Evolutionary conservation across 331 rosid species (phyloP).

Genomic region (Quercus tomentella): DNA sequence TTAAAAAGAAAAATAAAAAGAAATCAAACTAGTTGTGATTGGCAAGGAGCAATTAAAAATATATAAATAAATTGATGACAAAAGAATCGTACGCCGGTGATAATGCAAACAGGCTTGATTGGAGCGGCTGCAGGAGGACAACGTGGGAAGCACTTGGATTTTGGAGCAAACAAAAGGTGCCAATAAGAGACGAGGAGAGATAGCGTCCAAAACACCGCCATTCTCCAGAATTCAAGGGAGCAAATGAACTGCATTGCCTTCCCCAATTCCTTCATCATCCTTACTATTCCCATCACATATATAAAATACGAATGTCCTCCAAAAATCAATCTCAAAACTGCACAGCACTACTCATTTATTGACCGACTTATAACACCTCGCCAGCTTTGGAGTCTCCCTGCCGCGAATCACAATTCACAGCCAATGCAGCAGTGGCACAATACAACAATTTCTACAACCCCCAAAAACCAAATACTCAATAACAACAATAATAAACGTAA

Average conservation of each 20-base stretch:
- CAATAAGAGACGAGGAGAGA: conserved; percentile 45
- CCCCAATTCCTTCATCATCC: conserved; percentile 29
- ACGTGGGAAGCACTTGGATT: conserved; percentile 23
- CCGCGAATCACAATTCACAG: too few relatives aligned
- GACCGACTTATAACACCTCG: too few relatives aligned
- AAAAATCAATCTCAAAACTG: too few relatives aligned
- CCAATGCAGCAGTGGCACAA: too few relatives aligned
- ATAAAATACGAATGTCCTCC: too few relatives aligned
- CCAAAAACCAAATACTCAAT: too few relatives aligned
- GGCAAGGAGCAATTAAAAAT: neutral
- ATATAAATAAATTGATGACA: neutral
- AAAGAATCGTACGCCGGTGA: conserved; percentile 62
- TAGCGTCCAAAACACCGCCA: conserved; percentile 61
- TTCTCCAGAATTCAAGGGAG: conserved; percentile 66
- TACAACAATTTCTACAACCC: too few relatives aligned
- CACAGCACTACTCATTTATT: too few relatives aligned
- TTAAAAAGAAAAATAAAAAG: neutral
- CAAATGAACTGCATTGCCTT: conserved; percentile 36
- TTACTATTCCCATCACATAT: too few relatives aligned
- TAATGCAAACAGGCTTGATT: conserved; percentile 57
- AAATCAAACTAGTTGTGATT: neutral
- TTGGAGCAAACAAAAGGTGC: conserved; percentile 28
- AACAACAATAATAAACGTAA: too few relatives aligned
- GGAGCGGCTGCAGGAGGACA: conserved; percentile 28
- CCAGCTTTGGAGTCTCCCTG: too few relatives aligned